Conservation (phyloP, 106 monocot genomes). For the Apostasia shenzhenica region DNA sequence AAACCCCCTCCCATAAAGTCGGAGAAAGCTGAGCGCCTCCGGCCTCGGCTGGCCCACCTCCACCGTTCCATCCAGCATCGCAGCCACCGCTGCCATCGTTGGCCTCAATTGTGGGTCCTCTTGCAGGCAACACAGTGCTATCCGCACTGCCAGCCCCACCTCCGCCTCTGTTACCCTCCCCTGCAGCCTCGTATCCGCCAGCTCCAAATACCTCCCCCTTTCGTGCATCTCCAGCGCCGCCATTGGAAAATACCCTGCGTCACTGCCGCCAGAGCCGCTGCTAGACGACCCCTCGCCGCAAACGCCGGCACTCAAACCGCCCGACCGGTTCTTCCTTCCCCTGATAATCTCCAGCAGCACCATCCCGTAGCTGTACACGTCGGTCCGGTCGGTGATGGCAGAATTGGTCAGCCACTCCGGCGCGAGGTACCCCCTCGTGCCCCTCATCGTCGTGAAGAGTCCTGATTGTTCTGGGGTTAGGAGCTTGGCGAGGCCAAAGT, state of each 20-base stretch:
- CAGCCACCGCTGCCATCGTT: slow-evolving; percentile 49
- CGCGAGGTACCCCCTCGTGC: slow-evolving; percentile 79
- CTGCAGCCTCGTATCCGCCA: slow-evolving; percentile 55
- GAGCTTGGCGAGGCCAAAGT: slow-evolving; percentile 82
- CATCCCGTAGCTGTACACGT: slow-evolving; percentile 92
- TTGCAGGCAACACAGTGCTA: slow-evolving; percentile 62
- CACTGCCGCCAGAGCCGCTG: not conserved
- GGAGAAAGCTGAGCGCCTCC: slow-evolving; percentile 43
- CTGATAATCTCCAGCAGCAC: slow-evolving; percentile 69
- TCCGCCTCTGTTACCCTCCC: slow-evolving; percentile 34
- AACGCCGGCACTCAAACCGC: not conserved
- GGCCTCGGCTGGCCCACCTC: slow-evolving; percentile 36
- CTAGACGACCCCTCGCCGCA: not conserved
- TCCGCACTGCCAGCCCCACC: slow-evolving; percentile 47
- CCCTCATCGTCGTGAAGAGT: slow-evolving; percentile 74
- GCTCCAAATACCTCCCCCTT: slow-evolving; percentile 32
- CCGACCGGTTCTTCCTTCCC: slow-evolving; percentile 52
- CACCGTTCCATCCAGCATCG: slow-evolving; percentile 48
- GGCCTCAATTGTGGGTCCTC: slow-evolving; percentile 57
- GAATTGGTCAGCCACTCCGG: slow-evolving; percentile 90
- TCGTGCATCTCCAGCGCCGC: slow-evolving; percentile 74
- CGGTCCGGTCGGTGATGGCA: slow-evolving; percentile 61
- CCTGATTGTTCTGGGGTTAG: slow-evolving; percentile 56
- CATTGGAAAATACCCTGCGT: slow-evolving; percentile 44
- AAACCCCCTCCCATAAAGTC: slow-evolving; percentile 32